Conservation (phyloP, 164 flowering plant species). For the Macadamia tetraphylla region DNA sequence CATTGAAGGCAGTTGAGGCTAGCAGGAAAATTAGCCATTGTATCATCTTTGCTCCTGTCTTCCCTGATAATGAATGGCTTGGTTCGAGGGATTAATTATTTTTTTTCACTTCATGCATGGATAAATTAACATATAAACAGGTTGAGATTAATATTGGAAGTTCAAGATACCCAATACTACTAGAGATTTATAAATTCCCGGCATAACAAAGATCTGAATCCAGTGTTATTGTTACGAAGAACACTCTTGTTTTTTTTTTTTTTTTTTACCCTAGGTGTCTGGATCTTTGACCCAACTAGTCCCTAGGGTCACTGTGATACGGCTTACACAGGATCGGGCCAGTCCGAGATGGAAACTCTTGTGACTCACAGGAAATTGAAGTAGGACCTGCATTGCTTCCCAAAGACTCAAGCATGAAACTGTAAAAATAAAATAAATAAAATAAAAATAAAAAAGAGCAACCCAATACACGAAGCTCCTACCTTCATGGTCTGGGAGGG, state of each 20-base stretch:
- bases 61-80: constrained; percentile 8
- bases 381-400: background rate
- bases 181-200: background rate
- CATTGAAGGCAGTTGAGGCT: background rate
- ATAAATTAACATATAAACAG: too few species aligned
- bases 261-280: too few species aligned
- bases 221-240: background rate
- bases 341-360: background rate
- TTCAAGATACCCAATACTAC: too few species aligned
- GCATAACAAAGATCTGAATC: background rate
- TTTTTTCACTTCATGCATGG: constrained; percentile 1
- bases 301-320: too few species aligned
- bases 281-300: too few species aligned
- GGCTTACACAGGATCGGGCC: too few species aligned
- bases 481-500: too few species aligned
- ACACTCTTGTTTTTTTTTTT: background rate
- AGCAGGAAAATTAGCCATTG: background rate
- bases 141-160: too few species aligned
- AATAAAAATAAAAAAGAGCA: too few species aligned
- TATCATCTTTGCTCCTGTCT: background rate
- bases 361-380: background rate
- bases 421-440: too few species aligned
- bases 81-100: background rate
- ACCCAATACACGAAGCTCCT: too few species aligned
- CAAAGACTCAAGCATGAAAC: background rate